phyloP scores from a whole-genome alignment of 345 rosid genomes.

The Adansonia digitata region DNA sequence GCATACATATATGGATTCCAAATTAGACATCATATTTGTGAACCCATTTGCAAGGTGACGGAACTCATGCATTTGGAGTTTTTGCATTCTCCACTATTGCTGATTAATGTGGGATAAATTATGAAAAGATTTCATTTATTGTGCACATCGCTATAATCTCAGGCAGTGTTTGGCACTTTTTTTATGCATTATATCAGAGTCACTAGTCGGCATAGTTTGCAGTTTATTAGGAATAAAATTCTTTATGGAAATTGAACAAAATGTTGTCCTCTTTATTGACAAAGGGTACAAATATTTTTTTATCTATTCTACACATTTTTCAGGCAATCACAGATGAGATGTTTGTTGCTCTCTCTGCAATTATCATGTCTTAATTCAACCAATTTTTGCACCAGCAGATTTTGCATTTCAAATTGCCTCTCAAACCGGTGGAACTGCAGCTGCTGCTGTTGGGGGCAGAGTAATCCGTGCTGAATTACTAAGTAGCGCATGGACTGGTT shows the following conservation, averaged over 20 bases:
- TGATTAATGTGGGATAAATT: background rate
- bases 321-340: conserved; percentile 51
- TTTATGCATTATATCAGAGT: too few species aligned
- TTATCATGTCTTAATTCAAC: conserved; percentile 50
- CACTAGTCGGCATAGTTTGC: background rate
- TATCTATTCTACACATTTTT: conserved; percentile 6
- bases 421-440: conserved; percentile 28
- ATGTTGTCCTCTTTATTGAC: background rate
- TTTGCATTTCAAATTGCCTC: conserved; percentile 70
- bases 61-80: background rate
- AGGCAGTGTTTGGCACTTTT: background rate
- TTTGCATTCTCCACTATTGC: background rate
- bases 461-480: conserved; percentile 51
- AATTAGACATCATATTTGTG: background rate
- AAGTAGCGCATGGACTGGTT: conserved; percentile 91
- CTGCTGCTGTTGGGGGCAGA: conserved; percentile 42
- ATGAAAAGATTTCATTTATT: background rate
- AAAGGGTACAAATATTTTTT: background rate
- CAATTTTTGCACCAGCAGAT: conserved; percentile 71
- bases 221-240: background rate
- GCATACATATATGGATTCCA: background rate
- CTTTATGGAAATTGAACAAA: background rate
- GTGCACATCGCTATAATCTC: background rate
- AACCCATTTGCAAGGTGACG: background rate
- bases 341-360: conserved; percentile 48